Evolutionary conservation across 208 protist genomes (phyloP).

Genomic region (Leishmania tropica): DNA sequence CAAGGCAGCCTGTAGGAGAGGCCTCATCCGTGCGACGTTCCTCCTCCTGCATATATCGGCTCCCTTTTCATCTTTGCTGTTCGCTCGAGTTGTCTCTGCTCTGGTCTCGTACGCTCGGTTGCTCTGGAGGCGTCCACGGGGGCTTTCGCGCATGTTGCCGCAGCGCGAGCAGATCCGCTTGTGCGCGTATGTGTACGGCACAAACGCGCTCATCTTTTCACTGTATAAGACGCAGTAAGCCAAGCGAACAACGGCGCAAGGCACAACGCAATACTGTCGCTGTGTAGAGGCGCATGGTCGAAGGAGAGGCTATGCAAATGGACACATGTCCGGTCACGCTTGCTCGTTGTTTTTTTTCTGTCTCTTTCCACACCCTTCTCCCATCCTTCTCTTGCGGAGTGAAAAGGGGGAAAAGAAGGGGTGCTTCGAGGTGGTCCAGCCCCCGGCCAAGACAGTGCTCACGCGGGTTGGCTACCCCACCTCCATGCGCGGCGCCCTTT

Average conservation of each 20-base stretch:
- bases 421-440: too few relatives aligned
- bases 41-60: conserved; percentile 13
- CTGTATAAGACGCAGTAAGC: background rate
- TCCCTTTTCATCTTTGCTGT: background rate
- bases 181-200: background rate
- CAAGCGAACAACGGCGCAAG: background rate
- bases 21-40: background rate
- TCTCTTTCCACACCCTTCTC: background rate
- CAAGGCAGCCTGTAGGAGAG: background rate
- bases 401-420: background rate
- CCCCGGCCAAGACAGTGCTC: background rate
- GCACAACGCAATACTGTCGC: background rate
- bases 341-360: background rate
- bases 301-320: background rate
- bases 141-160: background rate
- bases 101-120: background rate
- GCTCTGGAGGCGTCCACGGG: background rate
- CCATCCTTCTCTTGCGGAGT: background rate
- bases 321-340: background rate
- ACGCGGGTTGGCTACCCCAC: background rate
- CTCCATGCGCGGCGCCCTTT: background rate
- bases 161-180: background rate
- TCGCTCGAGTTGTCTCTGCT: background rate
- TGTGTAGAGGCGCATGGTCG: background rate
- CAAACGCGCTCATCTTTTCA: background rate